These are phyloP conservation scores for Blastobotrys petasosporus DNA, from an alignment of 1,139 yeast species.

Conservation along the genomic window DNA sequence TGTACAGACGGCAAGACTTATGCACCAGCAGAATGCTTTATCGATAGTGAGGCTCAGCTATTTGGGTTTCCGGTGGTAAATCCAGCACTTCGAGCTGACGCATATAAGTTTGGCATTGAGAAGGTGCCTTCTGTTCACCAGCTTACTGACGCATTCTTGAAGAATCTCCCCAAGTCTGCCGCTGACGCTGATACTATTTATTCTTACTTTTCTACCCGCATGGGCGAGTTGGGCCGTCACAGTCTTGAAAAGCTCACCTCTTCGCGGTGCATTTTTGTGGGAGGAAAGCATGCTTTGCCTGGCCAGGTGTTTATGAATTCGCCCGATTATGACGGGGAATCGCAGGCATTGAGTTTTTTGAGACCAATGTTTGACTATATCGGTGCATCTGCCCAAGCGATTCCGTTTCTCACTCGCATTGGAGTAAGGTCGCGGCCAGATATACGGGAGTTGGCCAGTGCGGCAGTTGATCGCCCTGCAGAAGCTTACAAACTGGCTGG, in stretches of 20 bases:
- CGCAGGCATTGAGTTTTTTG: conserved; percentile 20
- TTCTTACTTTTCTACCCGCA: conserved; percentile 27
- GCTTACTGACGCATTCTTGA: conserved; percentile 23
- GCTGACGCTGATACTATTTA: conserved; percentile 27
- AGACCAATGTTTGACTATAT: conserved; percentile 31
- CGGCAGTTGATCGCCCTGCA: conserved; percentile 30
- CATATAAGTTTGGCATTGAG: conserved; percentile 32
- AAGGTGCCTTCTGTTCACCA: conserved; percentile 26
- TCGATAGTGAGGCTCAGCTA: conserved; percentile 20
- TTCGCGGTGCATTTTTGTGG: conserved; percentile 1
- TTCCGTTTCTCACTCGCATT: conserved; percentile 30
- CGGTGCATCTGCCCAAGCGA: conserved; percentile 23
- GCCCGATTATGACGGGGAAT: conserved; percentile 9
- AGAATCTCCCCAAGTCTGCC: conserved; percentile 24
- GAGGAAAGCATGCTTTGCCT: conserved; percentile 19
- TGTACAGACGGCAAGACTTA: conserved; percentile 15
- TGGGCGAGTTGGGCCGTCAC: conserved; percentile 6
- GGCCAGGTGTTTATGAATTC: conserved; percentile 23
- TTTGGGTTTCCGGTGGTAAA: conserved; percentile 34
- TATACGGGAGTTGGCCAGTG: conserved; percentile 30
- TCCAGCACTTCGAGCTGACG: conserved; percentile 22
- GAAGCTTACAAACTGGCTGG: conserved; percentile 29
- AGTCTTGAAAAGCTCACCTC: conserved; percentile 12
- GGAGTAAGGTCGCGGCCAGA: conserved; percentile 36
- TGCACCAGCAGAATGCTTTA: conserved; percentile 29